These are phyloP conservation scores for Neonothopanus nambi DNA, from an alignment of 1,284 basidiomycete genomes.

Conservation along the genomic window DNA sequence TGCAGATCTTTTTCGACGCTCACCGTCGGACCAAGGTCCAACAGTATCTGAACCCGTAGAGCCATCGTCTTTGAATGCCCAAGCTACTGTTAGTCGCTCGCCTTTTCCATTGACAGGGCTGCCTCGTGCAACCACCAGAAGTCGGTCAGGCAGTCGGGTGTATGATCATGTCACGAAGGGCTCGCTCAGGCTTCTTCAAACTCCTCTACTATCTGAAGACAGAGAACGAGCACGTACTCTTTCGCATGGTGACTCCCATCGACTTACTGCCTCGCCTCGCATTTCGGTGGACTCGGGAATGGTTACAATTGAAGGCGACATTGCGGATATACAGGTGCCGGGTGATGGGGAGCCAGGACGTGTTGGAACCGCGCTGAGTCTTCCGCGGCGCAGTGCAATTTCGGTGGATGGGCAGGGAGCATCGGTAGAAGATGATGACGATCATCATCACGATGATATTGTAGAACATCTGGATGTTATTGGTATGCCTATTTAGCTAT, in stretches of 20 bases:
- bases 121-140: neutral
- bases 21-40: neutral
- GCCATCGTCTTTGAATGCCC: neutral
- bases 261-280: neutral
- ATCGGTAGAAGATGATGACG: slow-evolving; percentile 24
- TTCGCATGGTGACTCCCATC: too few species aligned
- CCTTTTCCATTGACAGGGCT: neutral
- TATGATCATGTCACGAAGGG: slow-evolving; percentile 13
- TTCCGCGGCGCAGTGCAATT: slow-evolving; percentile 8
- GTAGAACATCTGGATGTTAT: slow-evolving; percentile 81
- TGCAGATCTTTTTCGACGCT: slow-evolving; percentile 2
- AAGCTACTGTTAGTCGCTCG: neutral
- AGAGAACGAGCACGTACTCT: neutral
- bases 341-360: slow-evolving; percentile 29
- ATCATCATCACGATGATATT: slow-evolving; percentile 68
- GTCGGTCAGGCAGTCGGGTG: slow-evolving; percentile 14
- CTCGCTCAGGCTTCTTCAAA: neutral
- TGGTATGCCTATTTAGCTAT: slow-evolving; percentile 40
- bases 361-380: slow-evolving; percentile 24
- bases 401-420: too few species aligned
- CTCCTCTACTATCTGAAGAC: slow-evolving; percentile 1
- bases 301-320: slow-evolving; percentile 17
- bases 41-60: neutral
- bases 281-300: slow-evolving; percentile 7
- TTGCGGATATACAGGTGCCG: slow-evolving; percentile 26